Evolutionary conservation across 805 yeast species (phyloP), one percentile per base, ranked within the genome.

Genomic region (Nakazawaea anatomiae): DNA sequence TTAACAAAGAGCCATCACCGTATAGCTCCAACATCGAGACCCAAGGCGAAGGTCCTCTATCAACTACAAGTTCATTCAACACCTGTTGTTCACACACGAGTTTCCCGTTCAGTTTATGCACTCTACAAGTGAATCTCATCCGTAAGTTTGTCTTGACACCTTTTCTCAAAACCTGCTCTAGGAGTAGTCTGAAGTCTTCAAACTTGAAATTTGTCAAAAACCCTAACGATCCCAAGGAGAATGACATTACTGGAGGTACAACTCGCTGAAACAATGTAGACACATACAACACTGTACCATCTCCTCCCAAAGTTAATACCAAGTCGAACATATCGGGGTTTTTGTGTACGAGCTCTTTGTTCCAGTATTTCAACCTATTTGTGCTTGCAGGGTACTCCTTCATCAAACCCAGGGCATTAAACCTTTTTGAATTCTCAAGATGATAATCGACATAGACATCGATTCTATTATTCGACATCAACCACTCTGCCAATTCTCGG

Each of bases 41-140:
- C 70, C 83, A 90, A 0, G 98, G 96, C 34, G 91, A 85, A 4
- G 97, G 96, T 0, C 98, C 98, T 47, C 98, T 74, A 63, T 91
- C 97, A 30, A 92, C 83, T 0, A 94, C 95, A 52, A 92, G 70
- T 65, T 91, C 98, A 64, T 91, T 91, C 54, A 92, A 72, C 4
- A 89, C 95, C 62, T 89, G 95, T 60, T 87, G 84, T 53, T 80
- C 83, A 54, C 79, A 71, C 3, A 80, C 69, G 34, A 80, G 73
- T 52, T 75, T 77, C 10, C 87, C 85, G 31, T 71, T 73, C 34
- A 71, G 66, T 30, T 74, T 69, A 58, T 74, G 79, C 2, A 90
- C 87, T 32, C 91, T 75, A 65, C 97, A 89, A 1, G 91, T 82
- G 61, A 92, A 80, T 55, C 98, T 75, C 94, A 91, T 89, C 52